Percentiles rank a stretch among this genome's conserved stretches.
Conservation (phyloP, 805 yeast genomes). For the Zygoascus ofunaensis region DNA sequence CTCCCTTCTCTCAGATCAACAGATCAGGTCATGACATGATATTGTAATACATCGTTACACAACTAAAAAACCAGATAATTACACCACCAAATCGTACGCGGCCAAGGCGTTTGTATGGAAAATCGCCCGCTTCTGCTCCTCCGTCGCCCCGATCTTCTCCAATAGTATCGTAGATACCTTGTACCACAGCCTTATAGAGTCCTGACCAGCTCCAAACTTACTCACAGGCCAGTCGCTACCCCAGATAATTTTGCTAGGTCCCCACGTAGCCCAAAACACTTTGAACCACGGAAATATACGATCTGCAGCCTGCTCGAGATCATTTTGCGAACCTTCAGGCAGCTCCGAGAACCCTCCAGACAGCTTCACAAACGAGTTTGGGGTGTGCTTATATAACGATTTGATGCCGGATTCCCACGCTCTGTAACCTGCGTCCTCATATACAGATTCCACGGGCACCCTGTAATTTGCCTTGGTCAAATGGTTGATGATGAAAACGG, state of each 20-base stretch:
- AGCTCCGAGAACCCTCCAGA: conserved; percentile 38
- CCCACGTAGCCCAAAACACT: conserved; percentile 26
- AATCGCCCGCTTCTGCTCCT: conserved; percentile 1
- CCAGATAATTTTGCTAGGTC: conserved; percentile 30
- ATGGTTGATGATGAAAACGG: neutral
- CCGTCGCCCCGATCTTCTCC: neutral
- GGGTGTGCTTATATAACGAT: neutral
- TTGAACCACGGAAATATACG: conserved; percentile 15
- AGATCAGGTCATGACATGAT: neutral
- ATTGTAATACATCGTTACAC: no score
- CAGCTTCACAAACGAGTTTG: conserved; percentile 29
- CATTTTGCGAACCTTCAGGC: conserved; percentile 2
- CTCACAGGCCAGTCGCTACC: conserved; percentile 43
- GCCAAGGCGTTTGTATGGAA: conserved; percentile 4
- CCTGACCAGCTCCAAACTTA: conserved; percentile 14
- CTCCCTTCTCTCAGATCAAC: no score
- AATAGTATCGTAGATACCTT: conserved; percentile 5
- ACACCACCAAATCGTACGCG: conserved; percentile 5
- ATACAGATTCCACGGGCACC: neutral
- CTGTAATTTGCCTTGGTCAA: neutral
- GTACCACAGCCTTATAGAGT: conserved; percentile 16
- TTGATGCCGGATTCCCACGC: neutral
- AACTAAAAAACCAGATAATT: no score
- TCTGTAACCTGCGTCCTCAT: neutral
- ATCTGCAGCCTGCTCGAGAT: neutral